phyloP scores from a whole-genome alignment of 2,329 filamentous ascomycete species.

The Annulohypoxylon truncatum region DNA sequence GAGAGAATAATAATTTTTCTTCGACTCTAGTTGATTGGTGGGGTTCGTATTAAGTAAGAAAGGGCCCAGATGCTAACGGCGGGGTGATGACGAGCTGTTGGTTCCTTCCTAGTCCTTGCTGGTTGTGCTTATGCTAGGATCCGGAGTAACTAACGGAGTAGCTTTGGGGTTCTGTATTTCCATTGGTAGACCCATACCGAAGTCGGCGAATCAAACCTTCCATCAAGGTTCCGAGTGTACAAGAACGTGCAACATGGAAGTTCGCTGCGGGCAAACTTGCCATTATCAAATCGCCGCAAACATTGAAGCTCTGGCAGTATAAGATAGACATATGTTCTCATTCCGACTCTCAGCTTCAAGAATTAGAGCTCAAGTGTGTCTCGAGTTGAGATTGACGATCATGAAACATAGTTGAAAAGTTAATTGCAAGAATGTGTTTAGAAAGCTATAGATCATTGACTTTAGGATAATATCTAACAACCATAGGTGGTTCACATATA shows the following conservation, averaged over 20 bases:
- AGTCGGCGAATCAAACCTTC: constrained; percentile 33
- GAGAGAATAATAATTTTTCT: constrained; percentile 23
- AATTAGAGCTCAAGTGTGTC: no score
- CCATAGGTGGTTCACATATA: no score
- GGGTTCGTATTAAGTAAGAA: constrained; percentile 34
- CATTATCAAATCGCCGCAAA: constrained; percentile 4
- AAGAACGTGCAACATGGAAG: not conserved
- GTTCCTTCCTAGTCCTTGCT: constrained; percentile 10
- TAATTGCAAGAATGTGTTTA: not conserved
- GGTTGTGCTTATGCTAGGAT: constrained; percentile 20
- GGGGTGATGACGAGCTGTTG: constrained; percentile 23
- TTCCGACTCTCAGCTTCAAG: no score
- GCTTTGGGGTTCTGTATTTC: not conserved
- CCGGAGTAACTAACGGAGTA: constrained; percentile 37
- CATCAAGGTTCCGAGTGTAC: constrained; percentile 27
- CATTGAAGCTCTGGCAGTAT: not conserved
- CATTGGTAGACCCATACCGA: constrained; percentile 26
- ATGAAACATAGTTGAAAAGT: no score
- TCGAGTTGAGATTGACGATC: no score
- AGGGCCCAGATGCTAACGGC: constrained; percentile 4
- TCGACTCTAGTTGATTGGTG: constrained; percentile 27
- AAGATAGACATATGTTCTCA: not conserved
- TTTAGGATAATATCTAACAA: no score
- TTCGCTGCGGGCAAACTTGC: constrained; percentile 19
- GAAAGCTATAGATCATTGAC: no score